A percentile compares a stretch with the other conserved stretches of the same genome.
These are phyloP conservation scores for Russula earlei DNA, from an alignment of 768 basidiomycete species.

Conservation along the genomic window DNA sequence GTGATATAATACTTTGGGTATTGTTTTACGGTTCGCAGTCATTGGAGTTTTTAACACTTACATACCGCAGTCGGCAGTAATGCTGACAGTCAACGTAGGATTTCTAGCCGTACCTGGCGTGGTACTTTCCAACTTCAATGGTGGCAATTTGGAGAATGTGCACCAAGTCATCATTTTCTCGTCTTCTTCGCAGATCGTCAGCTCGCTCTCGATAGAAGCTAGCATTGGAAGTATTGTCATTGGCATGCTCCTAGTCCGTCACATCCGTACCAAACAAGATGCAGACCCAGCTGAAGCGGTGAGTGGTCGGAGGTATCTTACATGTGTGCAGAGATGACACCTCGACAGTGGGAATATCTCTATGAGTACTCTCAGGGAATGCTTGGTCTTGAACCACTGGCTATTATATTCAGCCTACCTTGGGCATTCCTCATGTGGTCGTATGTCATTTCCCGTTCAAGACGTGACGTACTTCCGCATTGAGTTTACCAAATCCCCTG, in stretches of 20 bases:
- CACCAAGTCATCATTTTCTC: not conserved
- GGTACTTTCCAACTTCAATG: not conserved
- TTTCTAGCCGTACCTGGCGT: slow-evolving; percentile 30
- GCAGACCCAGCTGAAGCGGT: slow-evolving; percentile 7
- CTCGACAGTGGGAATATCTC: slow-evolving; percentile 22
- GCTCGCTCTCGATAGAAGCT: slow-evolving; percentile 9
- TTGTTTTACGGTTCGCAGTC: not conserved
- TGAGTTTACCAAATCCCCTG: not conserved
- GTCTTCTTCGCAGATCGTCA: slow-evolving; percentile 6
- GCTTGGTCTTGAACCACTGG: slow-evolving; percentile 43
- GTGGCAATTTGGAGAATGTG: not conserved
- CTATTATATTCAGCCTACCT: slow-evolving; percentile 45
- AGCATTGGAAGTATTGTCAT: slow-evolving; percentile 16
- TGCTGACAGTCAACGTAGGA: slow-evolving; percentile 28
- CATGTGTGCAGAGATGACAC: not conserved
- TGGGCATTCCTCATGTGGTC: slow-evolving; percentile 51
- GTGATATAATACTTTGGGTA: slow-evolving; percentile 10
- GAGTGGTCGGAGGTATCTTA: not conserved
- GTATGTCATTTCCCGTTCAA: slow-evolving; percentile 31
- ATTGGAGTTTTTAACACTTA: not conserved
- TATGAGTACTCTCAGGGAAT: slow-evolving; percentile 21
- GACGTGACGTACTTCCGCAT: not conserved
- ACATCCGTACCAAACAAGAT: slow-evolving; percentile 5
- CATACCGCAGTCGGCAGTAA: slow-evolving; percentile 23
- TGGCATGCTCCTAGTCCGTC: slow-evolving; percentile 10